Base-by-base conservation (phyloP, 2,329 filamentous ascomycete genomes). In the Neofusicoccum laricinum region DNA sequence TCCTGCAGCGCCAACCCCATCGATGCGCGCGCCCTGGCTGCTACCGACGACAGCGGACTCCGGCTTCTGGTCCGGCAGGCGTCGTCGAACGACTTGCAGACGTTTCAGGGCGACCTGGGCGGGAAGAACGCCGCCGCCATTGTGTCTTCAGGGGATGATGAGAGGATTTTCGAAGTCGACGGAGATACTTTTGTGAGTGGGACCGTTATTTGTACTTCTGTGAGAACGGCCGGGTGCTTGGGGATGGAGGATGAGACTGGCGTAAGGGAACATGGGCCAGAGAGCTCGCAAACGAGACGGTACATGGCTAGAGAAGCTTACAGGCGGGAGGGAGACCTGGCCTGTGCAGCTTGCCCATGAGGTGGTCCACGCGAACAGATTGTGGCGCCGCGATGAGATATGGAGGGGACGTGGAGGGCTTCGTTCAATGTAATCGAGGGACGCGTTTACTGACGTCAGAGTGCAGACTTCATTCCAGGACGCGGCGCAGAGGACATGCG, bases 121-220 rank as follows among this genome's bases (percentile, higher is more conserved):
- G 83, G 82, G 49, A 76, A 81, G 63, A 75, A 78, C 15, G 81
- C 83, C 7, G 83, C 84, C 19, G 79, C 86, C 38, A 66, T 71
- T 14, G 73, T 67, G 43, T 65, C 82, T 67, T 78, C 79, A 6
- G 80, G 81, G 48, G 74, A 83, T 17, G 11, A 19, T 0, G 58
- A 63, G 48, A 17, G 59, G 30, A 14, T 55, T 25, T 65, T 48
- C 12, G 43, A 41, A 25, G 57, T 49, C 8, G 34, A 65, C 30
- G 57, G 43, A 3, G 59, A 63, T 41, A 62, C 57, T 45, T 64
- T 64, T 48, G 62, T 64, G 17, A 38, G 62, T 58, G 21, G 38
- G 4, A 5, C 14, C n/a, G 14, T 36, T 46, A 10, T n/a, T 46
- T 25, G 15, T n/a, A n/a, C n/a, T n/a, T n/a, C n/a, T n/a, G n/a